Base-by-base conservation (phyloP, 1,139 yeast species). In the Blastobotrys aristatus region DNA sequence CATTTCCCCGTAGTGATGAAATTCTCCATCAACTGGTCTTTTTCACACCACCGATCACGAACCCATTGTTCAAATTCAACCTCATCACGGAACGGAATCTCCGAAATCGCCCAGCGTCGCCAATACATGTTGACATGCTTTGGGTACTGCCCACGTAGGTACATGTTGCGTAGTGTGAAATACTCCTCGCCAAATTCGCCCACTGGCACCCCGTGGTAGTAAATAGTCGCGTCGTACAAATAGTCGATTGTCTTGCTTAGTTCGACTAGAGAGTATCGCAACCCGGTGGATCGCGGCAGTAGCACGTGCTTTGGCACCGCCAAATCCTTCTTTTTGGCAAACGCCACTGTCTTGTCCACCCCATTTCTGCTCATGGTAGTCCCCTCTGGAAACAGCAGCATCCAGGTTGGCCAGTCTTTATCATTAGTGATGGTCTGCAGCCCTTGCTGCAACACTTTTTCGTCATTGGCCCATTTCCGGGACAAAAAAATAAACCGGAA, bases 371-470 rank as follows among this genome's bases (percentile, higher is more conserved):
- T 82, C 50, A 86, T 70, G 46, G 89, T 94, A 0, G 99, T 92
- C 2, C 99, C 99, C 65, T 92, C 99, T 1, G 99, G 98, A 66
- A 84, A 92, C 30, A 92, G 65, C 24, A 90, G 67, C 47, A 92
- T 54, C 73, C 73, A 71, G n/a, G 67, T 61, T 3, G 75, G 73
- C 62, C 64, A 63, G 2, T 64, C 53, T 40, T 49, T 49, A 42
- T 66, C 67, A 7, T 52, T 36, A 48, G 79, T 82, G 21, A 84
- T 70, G 30, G 72, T 73, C 17, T 70, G 66, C 50, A 88, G 70
- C 47, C 76, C 78, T 46, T 76, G 74, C 27, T 79, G 71, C 70
- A 90, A 72, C 7, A 71, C 71, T 13, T 74, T 60, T 60, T 80
- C 80, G 63, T 92, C 98, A 7, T 70, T 67, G 18, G 75, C 82